Base-by-base conservation (phyloP, 2,329 filamentous ascomycete genomes). In the Penicillium sp. region DNA sequence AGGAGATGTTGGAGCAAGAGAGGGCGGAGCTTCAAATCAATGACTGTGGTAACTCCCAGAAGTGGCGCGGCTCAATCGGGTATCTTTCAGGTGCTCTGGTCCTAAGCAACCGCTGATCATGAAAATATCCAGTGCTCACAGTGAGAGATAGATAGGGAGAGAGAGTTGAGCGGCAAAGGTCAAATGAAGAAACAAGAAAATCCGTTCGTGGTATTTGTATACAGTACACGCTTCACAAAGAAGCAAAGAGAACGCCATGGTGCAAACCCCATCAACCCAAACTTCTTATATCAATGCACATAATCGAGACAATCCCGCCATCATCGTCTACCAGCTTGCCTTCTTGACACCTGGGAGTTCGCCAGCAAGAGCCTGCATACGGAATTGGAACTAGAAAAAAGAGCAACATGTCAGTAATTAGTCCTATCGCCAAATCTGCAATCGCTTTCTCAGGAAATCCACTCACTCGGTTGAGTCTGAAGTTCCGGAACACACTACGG, bases 301-400 rank as follows among this genome's bases (percentile, higher is more conserved):
- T 57, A 52, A 55, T 34, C 34, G 55, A 57, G 47, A 42, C 57
- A 47, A 41, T 42, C 10, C 37, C 20, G 20, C 20, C 20, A 34
- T 41, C 59, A 37, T 22, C 17, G 1, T 37, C 69, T 91, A 99
- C 95, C 95, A 99, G 78, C 91, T 96, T 52, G 95, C 95, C 83
- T 96, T 96, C 84, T 89, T 92, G 57, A 99, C 95, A 70, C 95
- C 95, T 0, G 95, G 94, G 55, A 99, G 75, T 62, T 91, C 87
- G 53, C 95, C 95, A 35, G 85, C 88, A 63, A 97, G 80, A 17
- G 95, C 95, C 76, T 96, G 89, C 79, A 95, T 82, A 75, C 95
- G 87, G 82, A 99, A 99, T 81, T 94, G 92, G 78, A 85, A 99
- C 94, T 98, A 71, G 25, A 67, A 20, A 49, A 47, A 55, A 28